Conservation (phyloP, 2,329 filamentous ascomycete genomes). For the Aspergillus melleus region DNA sequence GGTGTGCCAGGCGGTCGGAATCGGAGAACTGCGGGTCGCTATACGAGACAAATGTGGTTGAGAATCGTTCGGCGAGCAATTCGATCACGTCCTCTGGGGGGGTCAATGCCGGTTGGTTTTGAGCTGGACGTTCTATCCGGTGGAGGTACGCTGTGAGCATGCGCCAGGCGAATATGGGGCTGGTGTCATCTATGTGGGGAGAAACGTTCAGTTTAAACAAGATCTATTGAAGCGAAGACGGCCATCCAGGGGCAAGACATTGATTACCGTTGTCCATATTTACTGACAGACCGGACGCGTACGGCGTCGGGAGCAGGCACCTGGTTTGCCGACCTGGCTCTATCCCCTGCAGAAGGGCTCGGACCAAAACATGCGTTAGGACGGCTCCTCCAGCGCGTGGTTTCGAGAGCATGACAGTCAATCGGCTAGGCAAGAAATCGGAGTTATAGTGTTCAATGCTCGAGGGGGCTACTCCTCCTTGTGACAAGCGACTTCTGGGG, state of each 20-base stretch:
- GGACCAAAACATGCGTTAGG: constrained; percentile 25
- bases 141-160: constrained; percentile 28
- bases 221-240: background rate
- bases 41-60: constrained; percentile 22
- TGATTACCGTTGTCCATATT: background rate
- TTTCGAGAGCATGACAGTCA: constrained; percentile 18
- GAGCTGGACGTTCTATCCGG: background rate
- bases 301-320: constrained; percentile 10
- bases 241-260: background rate
- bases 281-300: background rate
- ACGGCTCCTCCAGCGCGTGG: constrained; percentile 11
- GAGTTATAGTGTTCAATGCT: constrained; percentile 22
- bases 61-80: constrained; percentile 17
- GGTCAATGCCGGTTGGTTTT: background rate
- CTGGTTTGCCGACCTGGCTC: constrained; percentile 10
- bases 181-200: constrained; percentile 9
- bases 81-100: background rate
- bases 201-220: background rate
- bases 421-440: constrained; percentile 13
- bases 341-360: constrained; percentile 19
- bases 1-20: constrained; percentile 18
- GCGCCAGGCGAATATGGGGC: constrained; percentile 29
- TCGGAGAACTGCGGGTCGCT: constrained; percentile 13
- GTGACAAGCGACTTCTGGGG: background rate
- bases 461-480: background rate